phyloP scores from a whole-genome alignment of 441 rosid genomes.

The Gossypium schwendimanii region DNA sequence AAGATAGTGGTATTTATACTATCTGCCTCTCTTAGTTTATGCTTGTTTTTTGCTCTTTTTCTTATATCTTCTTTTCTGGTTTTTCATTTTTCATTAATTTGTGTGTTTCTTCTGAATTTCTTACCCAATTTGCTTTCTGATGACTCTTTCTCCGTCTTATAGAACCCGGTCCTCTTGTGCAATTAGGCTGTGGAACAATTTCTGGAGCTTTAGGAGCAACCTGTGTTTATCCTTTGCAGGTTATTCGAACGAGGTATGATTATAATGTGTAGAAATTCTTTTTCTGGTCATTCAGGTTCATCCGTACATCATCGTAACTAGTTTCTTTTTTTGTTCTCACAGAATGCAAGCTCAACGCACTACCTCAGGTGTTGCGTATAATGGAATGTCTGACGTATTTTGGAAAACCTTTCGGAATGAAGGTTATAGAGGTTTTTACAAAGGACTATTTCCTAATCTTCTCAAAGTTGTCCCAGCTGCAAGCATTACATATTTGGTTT shows the following conservation, averaged over 20 bases:
- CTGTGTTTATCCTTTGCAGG: constrained; percentile 95
- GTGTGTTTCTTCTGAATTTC: constrained; percentile 7
- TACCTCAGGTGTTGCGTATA: constrained; percentile 36
- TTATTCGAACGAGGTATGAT: constrained; percentile 80
- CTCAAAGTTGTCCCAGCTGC: constrained; percentile 78
- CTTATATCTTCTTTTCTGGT: not conserved
- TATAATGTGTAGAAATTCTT: not conserved
- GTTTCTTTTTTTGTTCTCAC: constrained; percentile 9
- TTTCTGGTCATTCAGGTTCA: not conserved
- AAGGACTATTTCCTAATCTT: constrained; percentile 74
- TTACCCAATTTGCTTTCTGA: constrained; percentile 3
- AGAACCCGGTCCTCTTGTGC: constrained; percentile 90
- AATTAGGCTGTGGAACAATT: constrained; percentile 80
- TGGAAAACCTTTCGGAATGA: constrained; percentile 57
- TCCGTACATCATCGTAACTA: not conserved
- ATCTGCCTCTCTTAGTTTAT: not conserved
- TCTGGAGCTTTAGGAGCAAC: constrained; percentile 94
- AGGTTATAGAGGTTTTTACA: constrained; percentile 70
- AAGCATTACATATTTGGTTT: constrained; percentile 77
- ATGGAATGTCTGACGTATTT: constrained; percentile 69
- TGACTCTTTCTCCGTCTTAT: not conserved
- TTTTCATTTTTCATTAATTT: not conserved
- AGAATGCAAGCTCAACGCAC: constrained; percentile 77
- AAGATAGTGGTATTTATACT: constrained; percentile 50
- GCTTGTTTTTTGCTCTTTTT: not conserved